These are phyloP conservation scores for Colletotrichum godetiae DNA, from an alignment of 2,329 filamentous ascomycete species.

Conservation along the genomic window DNA sequence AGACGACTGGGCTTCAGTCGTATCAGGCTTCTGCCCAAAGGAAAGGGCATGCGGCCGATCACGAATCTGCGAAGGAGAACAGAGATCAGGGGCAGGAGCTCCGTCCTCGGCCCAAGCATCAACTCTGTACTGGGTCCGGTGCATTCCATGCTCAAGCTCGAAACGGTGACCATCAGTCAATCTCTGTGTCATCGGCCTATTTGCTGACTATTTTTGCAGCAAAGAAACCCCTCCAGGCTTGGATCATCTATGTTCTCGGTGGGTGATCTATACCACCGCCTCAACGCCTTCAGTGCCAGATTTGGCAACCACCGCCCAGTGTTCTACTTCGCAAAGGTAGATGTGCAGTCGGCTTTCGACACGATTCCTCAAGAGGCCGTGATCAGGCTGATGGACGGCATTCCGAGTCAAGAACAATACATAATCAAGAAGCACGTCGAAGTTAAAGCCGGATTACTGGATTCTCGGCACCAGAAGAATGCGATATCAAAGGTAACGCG, in stretches of 20 bases:
- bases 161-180: slow-evolving; percentile 66
- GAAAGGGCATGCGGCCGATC: slow-evolving; percentile 80
- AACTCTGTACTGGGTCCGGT: slow-evolving; percentile 73
- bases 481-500: slow-evolving; percentile 51
- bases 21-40: slow-evolving; percentile 86
- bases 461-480: slow-evolving; percentile 40
- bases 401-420: slow-evolving; percentile 71
- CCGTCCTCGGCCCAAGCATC: slow-evolving; percentile 60
- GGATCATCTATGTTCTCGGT: slow-evolving; percentile 86
- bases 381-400: slow-evolving; percentile 71
- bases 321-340: slow-evolving; percentile 91
- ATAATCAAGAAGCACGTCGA: slow-evolving; percentile 80
- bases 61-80: slow-evolving; percentile 82
- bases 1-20: slow-evolving; percentile 80
- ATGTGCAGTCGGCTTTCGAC: slow-evolving; percentile 93
- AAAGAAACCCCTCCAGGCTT: slow-evolving; percentile 67
- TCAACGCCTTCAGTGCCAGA: slow-evolving; percentile 75
- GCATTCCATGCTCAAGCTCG: slow-evolving; percentile 80
- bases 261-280: slow-evolving; percentile 78
- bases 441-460: slow-evolving; percentile 61
- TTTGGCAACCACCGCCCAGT: slow-evolving; percentile 52
- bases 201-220: slow-evolving; percentile 37
- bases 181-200: background rate
- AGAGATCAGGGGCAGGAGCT: slow-evolving; percentile 70
- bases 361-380: slow-evolving; percentile 88